These are phyloP conservation scores for Stephania yunnanensis DNA, from an alignment of 164 flowering plant genomes.

Conservation along the genomic window DNA sequence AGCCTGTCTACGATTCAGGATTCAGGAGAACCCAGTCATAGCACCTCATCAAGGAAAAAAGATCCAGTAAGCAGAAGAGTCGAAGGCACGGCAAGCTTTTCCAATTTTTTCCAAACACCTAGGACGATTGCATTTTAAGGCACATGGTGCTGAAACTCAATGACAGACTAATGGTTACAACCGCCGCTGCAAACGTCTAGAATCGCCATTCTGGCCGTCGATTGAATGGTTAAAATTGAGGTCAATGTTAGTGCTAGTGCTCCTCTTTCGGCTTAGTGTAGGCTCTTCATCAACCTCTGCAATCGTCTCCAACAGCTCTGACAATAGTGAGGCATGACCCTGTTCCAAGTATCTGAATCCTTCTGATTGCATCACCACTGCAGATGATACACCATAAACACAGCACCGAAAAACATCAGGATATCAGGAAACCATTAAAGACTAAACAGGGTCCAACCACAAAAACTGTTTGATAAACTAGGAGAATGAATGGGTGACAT, in stretches of 20 bases:
- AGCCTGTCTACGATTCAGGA: neutral
- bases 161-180: constrained; percentile 15
- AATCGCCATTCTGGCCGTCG: constrained; percentile 27
- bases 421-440: neutral
- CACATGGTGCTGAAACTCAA: neutral
- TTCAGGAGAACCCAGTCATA: neutral
- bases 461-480: neutral
- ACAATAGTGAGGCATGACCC: constrained; percentile 54
- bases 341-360: constrained; percentile 68
- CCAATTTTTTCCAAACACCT: neutral
- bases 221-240: constrained; percentile 33
- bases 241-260: constrained; percentile 49
- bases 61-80: neutral
- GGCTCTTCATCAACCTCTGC: constrained; percentile 60
- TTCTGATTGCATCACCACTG: constrained; percentile 80
- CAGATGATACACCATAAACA: neutral
- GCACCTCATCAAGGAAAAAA: neutral
- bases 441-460: neutral
- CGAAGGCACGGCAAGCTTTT: neutral
- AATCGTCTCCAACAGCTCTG: constrained; percentile 59
- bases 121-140: neutral
- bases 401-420: neutral
- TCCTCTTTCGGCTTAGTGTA: constrained; percentile 47
- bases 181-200: constrained; percentile 61
- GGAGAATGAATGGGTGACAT: no score